These are phyloP conservation scores for Bjerkandera adusta DNA, from an alignment of 1,284 basidiomycete species.

Conservation along the genomic window DNA sequence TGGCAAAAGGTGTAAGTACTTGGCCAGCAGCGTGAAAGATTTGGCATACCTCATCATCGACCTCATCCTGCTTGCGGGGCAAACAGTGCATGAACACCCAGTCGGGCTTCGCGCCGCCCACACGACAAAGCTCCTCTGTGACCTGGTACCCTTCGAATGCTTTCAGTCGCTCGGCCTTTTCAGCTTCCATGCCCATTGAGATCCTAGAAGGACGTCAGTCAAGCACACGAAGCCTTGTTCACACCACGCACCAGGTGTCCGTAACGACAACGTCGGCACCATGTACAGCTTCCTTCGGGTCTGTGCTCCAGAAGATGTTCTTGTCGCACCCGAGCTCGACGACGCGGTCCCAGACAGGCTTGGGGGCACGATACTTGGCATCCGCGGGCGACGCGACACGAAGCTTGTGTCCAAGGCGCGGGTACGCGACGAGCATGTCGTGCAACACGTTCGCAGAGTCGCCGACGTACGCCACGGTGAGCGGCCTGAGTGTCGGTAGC, in stretches of 20 bases:
- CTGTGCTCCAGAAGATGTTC: conserved; percentile 71
- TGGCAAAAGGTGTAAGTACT: conserved; percentile 23
- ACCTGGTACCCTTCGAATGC: conserved; percentile 96
- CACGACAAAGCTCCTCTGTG: conserved; percentile 79
- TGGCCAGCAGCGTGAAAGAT: not conserved
- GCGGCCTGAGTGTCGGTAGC: conserved; percentile 50
- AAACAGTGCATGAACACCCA: conserved; percentile 98
- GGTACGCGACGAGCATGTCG: conserved; percentile 95
- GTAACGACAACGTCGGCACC: conserved; percentile 94
- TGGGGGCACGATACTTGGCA: conserved; percentile 71
- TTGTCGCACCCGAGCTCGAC: conserved; percentile 67
- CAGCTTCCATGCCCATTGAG: conserved; percentile 97
- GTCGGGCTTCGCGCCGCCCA: conserved; percentile 80
- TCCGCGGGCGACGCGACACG: conserved; percentile 78
- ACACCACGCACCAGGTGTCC: conserved; percentile 78
- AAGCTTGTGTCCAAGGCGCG: conserved; percentile 86
- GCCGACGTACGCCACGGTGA: conserved; percentile 92
- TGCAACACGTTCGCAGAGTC: conserved; percentile 97
- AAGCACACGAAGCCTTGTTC: not conserved
- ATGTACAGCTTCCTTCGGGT: conserved; percentile 84
- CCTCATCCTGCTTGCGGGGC: conserved; percentile 91
- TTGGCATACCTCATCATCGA: conserved; percentile 86
- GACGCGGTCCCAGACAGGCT: conserved; percentile 79
- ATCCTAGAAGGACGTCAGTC: conserved; percentile 56
- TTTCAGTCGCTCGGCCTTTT: conserved; percentile 84